Evolutionary conservation across 305 asterid genomes (phyloP).

Genomic region (Fraxinus velutina): DNA sequence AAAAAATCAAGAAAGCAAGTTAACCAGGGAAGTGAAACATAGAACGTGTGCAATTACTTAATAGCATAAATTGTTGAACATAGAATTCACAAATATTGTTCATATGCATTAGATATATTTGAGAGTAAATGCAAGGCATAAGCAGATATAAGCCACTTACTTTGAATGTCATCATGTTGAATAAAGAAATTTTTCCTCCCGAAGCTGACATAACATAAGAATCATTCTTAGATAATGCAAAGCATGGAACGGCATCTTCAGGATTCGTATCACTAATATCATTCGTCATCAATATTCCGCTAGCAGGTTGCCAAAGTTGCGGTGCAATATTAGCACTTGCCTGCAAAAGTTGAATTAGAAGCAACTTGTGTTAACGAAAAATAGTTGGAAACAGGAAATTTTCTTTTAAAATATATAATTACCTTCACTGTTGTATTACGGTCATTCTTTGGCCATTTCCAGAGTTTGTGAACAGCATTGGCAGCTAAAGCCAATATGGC

Average conservation of each 20-base stretch:
- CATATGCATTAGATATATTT: neutral
- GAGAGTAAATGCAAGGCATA: neutral
- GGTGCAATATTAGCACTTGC: conserved; percentile 52
- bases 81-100: neutral
- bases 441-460: conserved; percentile 63
- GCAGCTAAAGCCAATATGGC: conserved; percentile 55
- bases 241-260: conserved; percentile 60
- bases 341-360: conserved; percentile 26
- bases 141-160: conserved; percentile 24
- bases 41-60: neutral
- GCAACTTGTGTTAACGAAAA: neutral
- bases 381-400: neutral
- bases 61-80: neutral
- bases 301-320: conserved; percentile 54
- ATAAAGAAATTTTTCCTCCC: conserved; percentile 58
- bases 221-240: conserved; percentile 67
- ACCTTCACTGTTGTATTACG: conserved; percentile 50
- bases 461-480: conserved; percentile 63
- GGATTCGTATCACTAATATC: conserved; percentile 49
- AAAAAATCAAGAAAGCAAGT: neutral
- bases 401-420: conserved; percentile 13
- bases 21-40: neutral
- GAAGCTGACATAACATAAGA: conserved; percentile 66
- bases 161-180: conserved; percentile 69
- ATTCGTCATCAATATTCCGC: conserved; percentile 60